Base-by-base conservation (phyloP, 2,329 filamentous ascomycete genomes). In the Aspergillus neotritici region DNA sequence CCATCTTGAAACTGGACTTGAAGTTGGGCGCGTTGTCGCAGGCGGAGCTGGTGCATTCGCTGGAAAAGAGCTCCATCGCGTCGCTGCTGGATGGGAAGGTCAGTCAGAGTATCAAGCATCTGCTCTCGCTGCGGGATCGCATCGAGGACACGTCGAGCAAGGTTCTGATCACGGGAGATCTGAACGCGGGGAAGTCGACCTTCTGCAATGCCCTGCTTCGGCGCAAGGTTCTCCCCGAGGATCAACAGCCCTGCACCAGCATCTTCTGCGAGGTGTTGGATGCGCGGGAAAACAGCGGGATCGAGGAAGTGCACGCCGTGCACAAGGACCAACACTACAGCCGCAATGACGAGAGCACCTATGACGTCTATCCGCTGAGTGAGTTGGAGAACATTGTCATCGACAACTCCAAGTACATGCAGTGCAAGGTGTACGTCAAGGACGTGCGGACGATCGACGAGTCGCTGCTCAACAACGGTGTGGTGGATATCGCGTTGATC, bases 111-210 rank as follows among this genome's bases (percentile, higher is more conserved):
- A 86, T 97, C 61, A 88, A 89, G 56, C 93, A 98, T 66, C 77
- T 98, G 1, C 76, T 87, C 43, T 82, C 87, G 0, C 75, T 98
- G 29, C 83, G 89, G 47, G 93, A 97, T 53, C 83, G 93, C 41
- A 98, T 98, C 50, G 93, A 97, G 63, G 93, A 98, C 66, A 97
- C 88, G 0, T 87, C 91, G 4, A 97, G 91, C 69, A 98, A 98
- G 66, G 93, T 98, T 1, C 71, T 98, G 45, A 83, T 98, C 13
- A 98, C 93, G 0, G 93, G 93, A 59, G 93, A 98, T 63, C 69
- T 98, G 41, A 98, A 98, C 61, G 91, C 93, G 7, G 93, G 93
- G 61, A 98, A 98, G 64, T 98, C 93, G 4, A 98, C 93, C 1
- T 98, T 98, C 58, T 98, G 93, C 71, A 98, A 98, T 66, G 93